phyloP scores from a whole-genome alignment of 2,329 filamentous ascomycete genomes.

The Aureobasidium sp. region DNA sequence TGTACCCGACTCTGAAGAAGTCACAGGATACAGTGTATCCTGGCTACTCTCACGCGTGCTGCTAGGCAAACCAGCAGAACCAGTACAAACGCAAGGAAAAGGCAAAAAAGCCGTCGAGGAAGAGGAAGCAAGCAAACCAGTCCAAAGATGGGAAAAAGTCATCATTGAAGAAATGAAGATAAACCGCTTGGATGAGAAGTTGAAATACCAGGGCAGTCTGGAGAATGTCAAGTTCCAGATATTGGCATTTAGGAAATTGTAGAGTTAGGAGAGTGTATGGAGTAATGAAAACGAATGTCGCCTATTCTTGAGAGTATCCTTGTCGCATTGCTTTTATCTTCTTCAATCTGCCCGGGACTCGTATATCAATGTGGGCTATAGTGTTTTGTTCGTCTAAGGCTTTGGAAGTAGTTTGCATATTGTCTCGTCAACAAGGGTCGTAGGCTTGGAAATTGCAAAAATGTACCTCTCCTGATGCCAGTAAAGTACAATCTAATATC shows the following conservation, averaged over 20 bases:
- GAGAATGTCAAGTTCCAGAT: conserved; percentile 10
- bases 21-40: background rate
- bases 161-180: background rate
- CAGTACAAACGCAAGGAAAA: background rate
- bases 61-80: background rate
- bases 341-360: no score
- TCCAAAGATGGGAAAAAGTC: background rate
- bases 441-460: no score
- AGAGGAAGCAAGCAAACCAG: background rate
- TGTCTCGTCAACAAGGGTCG: no score
- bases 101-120: background rate
- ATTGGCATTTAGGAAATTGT: background rate
- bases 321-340: no score
- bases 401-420: no score
- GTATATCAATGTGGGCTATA: no score
- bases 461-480: no score
- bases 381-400: no score
- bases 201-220: conserved; percentile 3
- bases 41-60: background rate
- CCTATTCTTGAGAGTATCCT: no score
- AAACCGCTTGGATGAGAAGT: background rate
- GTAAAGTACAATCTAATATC: no score
- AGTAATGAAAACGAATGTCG: background rate
- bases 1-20: background rate
- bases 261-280: no score